phyloP scores from a whole-genome alignment of 2,329 filamentous ascomycete genomes.

The Botryotinia calthae region DNA sequence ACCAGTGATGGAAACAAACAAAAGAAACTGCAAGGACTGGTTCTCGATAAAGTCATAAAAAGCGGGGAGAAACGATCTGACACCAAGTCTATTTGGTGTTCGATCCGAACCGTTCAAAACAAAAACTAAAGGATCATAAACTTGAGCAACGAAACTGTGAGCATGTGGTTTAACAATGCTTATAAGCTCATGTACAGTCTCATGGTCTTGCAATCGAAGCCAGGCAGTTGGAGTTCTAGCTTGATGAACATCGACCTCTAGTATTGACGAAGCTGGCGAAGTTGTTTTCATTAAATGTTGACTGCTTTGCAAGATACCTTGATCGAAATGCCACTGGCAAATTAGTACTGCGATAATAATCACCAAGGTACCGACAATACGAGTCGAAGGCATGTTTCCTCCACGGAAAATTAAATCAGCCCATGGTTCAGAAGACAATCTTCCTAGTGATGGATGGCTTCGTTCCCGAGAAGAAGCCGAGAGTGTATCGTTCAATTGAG shows the following conservation, averaged over 20 bases:
- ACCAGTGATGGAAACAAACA: conserved; percentile 61
- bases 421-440: conserved; percentile 50
- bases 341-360: conserved; percentile 70
- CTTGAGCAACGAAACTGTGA: conserved; percentile 68
- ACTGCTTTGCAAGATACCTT: conserved; percentile 43
- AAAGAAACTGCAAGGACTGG: conserved; percentile 56
- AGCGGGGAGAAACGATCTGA: conserved; percentile 52
- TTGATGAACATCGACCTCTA: conserved; percentile 65
- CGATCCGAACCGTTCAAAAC: conserved; percentile 68
- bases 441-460: conserved; percentile 27
- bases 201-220: conserved; percentile 74
- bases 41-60: conserved; percentile 67
- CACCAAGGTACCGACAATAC: conserved; percentile 71
- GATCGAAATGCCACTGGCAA: conserved; percentile 73
- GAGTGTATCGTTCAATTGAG: conserved; percentile 66
- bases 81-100: conserved; percentile 47
- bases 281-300: background rate
- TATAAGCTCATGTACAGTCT: conserved; percentile 74
- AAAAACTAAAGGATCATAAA: conserved; percentile 73
- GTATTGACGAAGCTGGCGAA: conserved; percentile 38
- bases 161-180: conserved; percentile 69
- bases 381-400: conserved; percentile 65
- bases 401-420: conserved; percentile 60
- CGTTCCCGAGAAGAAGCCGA: conserved; percentile 47
- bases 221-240: conserved; percentile 74